Percentiles rank a stretch among this genome's conserved stretches.
These are phyloP conservation scores for Vitis riparia DNA, from an alignment of 164 flowering plant species.

Conservation along the genomic window DNA sequence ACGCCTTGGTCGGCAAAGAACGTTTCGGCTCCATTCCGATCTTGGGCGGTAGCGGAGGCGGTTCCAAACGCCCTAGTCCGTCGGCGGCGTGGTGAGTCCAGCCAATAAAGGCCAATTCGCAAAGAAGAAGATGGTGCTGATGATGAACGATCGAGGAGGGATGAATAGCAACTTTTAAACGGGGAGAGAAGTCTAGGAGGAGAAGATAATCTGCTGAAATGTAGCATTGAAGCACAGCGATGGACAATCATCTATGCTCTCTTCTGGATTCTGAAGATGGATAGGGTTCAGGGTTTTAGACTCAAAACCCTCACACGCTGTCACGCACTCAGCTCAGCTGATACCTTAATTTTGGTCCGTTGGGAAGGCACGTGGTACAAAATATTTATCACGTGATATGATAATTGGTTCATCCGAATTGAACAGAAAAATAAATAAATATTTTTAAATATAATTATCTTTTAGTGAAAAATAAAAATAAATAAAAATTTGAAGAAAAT, in stretches of 20 bases:
- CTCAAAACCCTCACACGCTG: background rate
- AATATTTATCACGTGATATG: too few species aligned
- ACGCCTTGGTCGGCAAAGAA: slow-evolving; percentile 69
- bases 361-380: too few species aligned
- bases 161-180: slow-evolving; percentile 3
- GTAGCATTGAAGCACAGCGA: slow-evolving; percentile 26
- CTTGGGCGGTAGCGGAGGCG: slow-evolving; percentile 17
- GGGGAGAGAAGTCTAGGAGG: slow-evolving; percentile 21
- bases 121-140: slow-evolving; percentile 11
- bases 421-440: too few species aligned
- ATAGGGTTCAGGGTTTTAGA: slow-evolving; percentile 16
- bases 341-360: too few species aligned
- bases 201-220: slow-evolving; percentile 15
- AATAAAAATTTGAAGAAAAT: too few species aligned
- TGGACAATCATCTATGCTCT: slow-evolving; percentile 17
- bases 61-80: slow-evolving; percentile 28
- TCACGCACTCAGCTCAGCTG: too few species aligned
- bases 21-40: slow-evolving; percentile 25
- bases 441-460: too few species aligned
- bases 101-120: slow-evolving; percentile 15
- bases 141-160: background rate
- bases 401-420: too few species aligned
- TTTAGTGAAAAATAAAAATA: too few species aligned
- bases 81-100: slow-evolving; percentile 7
- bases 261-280: background rate